Conservation (phyloP, 805 yeast genomes). For the Sungouiella thailandica region DNA sequence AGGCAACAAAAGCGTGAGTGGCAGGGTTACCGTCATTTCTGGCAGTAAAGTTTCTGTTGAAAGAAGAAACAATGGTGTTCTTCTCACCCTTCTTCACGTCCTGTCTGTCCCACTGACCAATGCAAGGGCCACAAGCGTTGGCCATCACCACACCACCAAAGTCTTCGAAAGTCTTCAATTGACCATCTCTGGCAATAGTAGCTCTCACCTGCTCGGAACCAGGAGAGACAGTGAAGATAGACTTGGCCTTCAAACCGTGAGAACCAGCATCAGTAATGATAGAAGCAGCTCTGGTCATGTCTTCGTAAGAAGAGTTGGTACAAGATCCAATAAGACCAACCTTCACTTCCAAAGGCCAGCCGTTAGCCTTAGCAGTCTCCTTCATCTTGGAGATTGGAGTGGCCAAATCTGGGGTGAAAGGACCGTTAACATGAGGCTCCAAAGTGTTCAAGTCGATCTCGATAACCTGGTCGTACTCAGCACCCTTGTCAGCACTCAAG, state of each 20-base stretch:
- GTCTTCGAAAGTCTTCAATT: conserved; percentile 79
- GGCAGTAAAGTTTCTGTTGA: conserved; percentile 96
- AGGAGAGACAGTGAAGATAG: conserved; percentile 91
- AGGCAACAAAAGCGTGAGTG: conserved; percentile 94
- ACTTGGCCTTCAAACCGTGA: conserved; percentile 88
- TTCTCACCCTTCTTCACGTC: conserved; percentile 90
- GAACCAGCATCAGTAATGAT: conserved; percentile 85
- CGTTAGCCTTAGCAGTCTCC: conserved; percentile 75
- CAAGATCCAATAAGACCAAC: conserved; percentile 98
- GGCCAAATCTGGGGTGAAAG: conserved; percentile 96
- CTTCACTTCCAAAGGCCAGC: conserved; percentile 89
- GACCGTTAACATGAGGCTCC: conserved; percentile 97
- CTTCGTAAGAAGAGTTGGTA: conserved; percentile 98
- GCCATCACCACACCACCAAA: conserved; percentile 94
- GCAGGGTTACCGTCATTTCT: conserved; percentile 98
- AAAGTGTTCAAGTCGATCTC: conserved; percentile 85
- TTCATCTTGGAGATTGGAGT: conserved; percentile 89
- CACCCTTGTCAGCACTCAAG: conserved; percentile 85
- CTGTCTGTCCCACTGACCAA: conserved; percentile 98
- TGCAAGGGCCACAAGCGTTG: conserved; percentile 99
- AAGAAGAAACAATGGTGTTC: conserved; percentile 94
- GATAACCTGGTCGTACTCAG: conserved; percentile 88
- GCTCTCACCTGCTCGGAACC: conserved; percentile 99
- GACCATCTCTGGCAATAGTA: conserved; percentile 95
- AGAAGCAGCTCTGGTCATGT: conserved; percentile 94